These are phyloP conservation scores for Umbelopsis sp. DNA, from an alignment of 192 early-diverging fungal genomes.

Conservation along the genomic window DNA sequence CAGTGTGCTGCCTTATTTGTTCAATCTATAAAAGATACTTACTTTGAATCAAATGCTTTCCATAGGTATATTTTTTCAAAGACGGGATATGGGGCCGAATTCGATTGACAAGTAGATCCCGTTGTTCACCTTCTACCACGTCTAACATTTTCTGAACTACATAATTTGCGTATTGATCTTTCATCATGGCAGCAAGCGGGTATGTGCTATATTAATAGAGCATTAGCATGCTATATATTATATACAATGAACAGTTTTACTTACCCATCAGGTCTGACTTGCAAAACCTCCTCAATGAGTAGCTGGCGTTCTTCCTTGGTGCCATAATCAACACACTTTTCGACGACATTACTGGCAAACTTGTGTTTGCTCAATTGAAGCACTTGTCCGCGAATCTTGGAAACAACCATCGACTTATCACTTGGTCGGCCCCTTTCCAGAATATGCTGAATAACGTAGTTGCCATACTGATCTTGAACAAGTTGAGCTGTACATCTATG, in stretches of 20 bases:
- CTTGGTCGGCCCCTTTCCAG: constrained; percentile 88
- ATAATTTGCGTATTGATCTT: constrained; percentile 99
- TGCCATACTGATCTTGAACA: constrained; percentile 98
- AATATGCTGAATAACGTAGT: constrained; percentile 99
- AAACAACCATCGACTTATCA: constrained; percentile 85
- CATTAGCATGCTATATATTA: neutral
- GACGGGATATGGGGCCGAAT: constrained; percentile 90
- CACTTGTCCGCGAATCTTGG: constrained; percentile 89
- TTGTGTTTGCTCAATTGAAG: constrained; percentile 95
- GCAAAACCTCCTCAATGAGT: constrained; percentile 93
- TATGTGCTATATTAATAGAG: constrained; percentile 58
- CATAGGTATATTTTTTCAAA: constrained; percentile 96
- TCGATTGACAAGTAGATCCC: constrained; percentile 81
- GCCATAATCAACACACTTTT: constrained; percentile 96
- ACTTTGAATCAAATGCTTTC: constrained; percentile 90
- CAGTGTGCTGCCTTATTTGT: neutral
- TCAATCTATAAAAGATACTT: constrained; percentile 21
- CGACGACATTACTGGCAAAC: constrained; percentile 98
- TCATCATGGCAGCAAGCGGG: constrained; percentile 94
- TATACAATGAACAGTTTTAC: neutral
- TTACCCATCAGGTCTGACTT: constrained; percentile 79
- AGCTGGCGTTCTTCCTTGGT: constrained; percentile 80
- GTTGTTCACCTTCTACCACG: constrained; percentile 88
- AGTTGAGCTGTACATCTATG: constrained; percentile 90
- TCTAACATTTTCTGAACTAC: constrained; percentile 99